phyloP scores from a whole-genome alignment of 495 filamentous ascomycete genomes.

The Cercophora scortea region DNA sequence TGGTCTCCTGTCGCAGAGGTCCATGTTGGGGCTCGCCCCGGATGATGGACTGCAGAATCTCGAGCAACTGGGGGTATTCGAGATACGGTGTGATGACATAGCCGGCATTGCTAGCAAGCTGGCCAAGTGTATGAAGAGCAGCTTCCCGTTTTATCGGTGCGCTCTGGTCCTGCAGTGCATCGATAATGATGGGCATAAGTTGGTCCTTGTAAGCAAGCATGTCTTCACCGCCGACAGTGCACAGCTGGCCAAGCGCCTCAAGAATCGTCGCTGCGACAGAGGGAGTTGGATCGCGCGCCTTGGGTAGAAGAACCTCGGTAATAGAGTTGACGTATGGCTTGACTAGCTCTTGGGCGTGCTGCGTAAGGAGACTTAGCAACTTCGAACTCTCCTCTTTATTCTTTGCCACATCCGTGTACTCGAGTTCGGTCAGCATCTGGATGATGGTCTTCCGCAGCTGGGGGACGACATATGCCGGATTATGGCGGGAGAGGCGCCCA shows the following conservation, averaged over 20 bases:
- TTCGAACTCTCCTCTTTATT: slow-evolving; percentile 95
- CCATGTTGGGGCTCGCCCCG: slow-evolving; percentile 76
- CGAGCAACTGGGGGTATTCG: slow-evolving; percentile 87
- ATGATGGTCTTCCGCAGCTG: slow-evolving; percentile 89
- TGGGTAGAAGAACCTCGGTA: slow-evolving; percentile 81
- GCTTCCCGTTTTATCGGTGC: slow-evolving; percentile 83
- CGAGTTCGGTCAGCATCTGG: slow-evolving; percentile 89
- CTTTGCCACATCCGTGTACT: slow-evolving; percentile 86
- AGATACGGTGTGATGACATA: slow-evolving; percentile 97
- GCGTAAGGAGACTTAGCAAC: slow-evolving; percentile 84
- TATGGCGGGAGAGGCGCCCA: slow-evolving; percentile 80
- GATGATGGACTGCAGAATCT: slow-evolving; percentile 87
- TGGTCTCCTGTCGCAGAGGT: slow-evolving; percentile 81
- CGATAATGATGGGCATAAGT: slow-evolving; percentile 91
- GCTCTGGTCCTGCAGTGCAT: slow-evolving; percentile 85
- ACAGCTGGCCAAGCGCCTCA: slow-evolving; percentile 84
- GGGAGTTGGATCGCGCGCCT: slow-evolving; percentile 71
- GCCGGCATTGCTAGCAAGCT: slow-evolving; percentile 86
- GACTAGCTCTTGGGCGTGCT: slow-evolving; percentile 82
- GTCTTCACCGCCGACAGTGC: slow-evolving; percentile 83
- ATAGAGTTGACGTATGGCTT: slow-evolving; percentile 95
- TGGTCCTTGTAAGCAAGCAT: slow-evolving; percentile 81
- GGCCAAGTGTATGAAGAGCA: slow-evolving; percentile 81
- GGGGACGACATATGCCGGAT: slow-evolving; percentile 95
- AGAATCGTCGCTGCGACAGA: slow-evolving; percentile 89